Base-by-base conservation (phyloP, 164 flowering plant genomes). In the Annona cherimola region DNA sequence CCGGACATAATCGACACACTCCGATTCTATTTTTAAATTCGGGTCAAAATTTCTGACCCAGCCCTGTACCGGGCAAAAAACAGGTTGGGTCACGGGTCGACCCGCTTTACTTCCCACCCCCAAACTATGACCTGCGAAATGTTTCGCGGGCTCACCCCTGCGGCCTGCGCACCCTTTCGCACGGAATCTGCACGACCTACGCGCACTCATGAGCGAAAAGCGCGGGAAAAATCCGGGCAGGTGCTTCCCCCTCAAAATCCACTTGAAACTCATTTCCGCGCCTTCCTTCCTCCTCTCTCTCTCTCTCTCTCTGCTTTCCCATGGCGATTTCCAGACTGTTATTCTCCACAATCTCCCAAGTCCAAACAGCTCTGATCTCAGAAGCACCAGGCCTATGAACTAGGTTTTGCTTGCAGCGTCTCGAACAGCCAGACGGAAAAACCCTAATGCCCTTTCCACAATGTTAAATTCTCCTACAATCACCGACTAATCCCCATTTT, bases 191-290 rank as follows among this genome's bases (percentile, higher is more conserved):
- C n/a, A n/a, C n/a, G n/a, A n/a, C n/a, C 54, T 46, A 46, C 14
- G 8, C 57, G 14, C 14, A 4, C 14, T 16, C 14, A 3, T 16
- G 8, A 11, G 14, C 40, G 6, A 63, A 42, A 43, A 66, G 69
- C 69, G 79, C 76, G 79, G 79, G 79, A n/a, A n/a, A n/a, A n/a
- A n/a, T n/a, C 73, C 70, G n/a, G n/a, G 26, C 59, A 20, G 67
- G 46, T 57, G 76, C 42, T 76, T 63, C 2, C 42, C 19, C 63
- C 70, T 74, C 42, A 70, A 77, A 77, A 60, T 42, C 19, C 72
- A 44, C 66, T 35, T 61, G 69, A 66, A 26, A 42, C 50, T 2
- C 7, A 11, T 76, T 72, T 75, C 41, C 79, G 79, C 79, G 66
- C 26, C n/a, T 41, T 63, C 42, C 6, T 60, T 12, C 35, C 42